These are phyloP conservation scores for Buddleja alternifolia DNA, from an alignment of 257 asterid genomes.

Conservation along the genomic window DNA sequence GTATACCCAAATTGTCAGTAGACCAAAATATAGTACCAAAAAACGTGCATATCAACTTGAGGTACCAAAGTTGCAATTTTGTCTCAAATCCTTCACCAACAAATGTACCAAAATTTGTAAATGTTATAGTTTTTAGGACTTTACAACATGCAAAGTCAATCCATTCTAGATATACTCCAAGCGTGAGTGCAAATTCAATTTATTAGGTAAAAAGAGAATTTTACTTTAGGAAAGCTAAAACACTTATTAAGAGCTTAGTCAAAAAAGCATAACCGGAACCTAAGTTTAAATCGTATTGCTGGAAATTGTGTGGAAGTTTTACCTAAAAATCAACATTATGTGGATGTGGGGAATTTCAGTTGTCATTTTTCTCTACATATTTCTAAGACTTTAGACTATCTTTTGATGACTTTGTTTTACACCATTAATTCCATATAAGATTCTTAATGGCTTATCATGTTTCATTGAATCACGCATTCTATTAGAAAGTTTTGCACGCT, in stretches of 20 bases:
- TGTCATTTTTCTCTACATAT: background rate
- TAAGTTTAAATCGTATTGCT: background rate
- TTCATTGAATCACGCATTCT: constrained; percentile 21
- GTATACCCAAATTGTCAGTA: too few species aligned
- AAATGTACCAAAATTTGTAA: too few species aligned
- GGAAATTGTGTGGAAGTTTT: background rate
- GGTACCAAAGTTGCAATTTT: too few species aligned
- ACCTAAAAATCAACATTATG: background rate
- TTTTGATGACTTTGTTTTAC: background rate
- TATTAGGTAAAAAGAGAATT: constrained; percentile 39
- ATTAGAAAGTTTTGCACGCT: constrained; percentile 31
- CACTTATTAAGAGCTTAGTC: constrained; percentile 24
- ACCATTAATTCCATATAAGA: background rate
- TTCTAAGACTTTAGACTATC: background rate
- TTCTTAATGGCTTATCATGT: background rate
- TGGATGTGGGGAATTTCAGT: background rate
- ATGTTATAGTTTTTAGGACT: too few species aligned
- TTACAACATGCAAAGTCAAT: constrained; percentile 16
- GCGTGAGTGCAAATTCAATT: constrained; percentile 17
- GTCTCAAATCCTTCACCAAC: too few species aligned
- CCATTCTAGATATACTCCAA: background rate
- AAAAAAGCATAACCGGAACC: constrained; percentile 24
- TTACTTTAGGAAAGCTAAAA: constrained; percentile 11
- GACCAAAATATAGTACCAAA: too few species aligned
- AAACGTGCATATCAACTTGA: too few species aligned